Evolutionary conservation across 169 alveolate genomes (phyloP).

Genomic region (Babesia bovis): DNA sequence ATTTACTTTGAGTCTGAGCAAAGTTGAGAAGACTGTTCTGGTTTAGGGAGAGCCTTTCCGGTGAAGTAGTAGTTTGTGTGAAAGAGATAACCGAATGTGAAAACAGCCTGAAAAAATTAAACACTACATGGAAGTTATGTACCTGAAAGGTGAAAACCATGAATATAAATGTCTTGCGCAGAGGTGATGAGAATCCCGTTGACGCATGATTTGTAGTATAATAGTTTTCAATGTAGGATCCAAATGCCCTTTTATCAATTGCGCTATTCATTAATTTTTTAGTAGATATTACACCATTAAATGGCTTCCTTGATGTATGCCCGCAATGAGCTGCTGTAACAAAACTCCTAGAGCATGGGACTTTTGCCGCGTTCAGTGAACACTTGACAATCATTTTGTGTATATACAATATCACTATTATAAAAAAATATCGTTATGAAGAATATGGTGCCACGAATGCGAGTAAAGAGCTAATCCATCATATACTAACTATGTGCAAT

Average conservation of each 20-base stretch:
- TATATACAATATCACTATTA: not conserved
- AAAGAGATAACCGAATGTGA: conserved; percentile 75
- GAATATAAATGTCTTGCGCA: conserved; percentile 45
- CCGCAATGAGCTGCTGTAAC: not conserved
- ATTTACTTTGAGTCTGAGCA: conserved; percentile 71
- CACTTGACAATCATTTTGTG: not conserved
- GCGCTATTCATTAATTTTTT: not conserved
- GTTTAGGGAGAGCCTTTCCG: conserved; percentile 80
- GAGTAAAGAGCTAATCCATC: not conserved
- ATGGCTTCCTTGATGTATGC: not conserved
- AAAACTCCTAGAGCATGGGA: not conserved
- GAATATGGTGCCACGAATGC: not conserved
- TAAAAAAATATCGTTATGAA: not conserved
- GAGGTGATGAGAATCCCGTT: conserved; percentile 67
- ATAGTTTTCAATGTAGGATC: conserved; percentile 60
- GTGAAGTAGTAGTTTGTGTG: conserved; percentile 83
- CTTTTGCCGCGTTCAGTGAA: not conserved
- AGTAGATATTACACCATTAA: not conserved
- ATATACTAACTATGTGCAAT: too few relatives aligned
- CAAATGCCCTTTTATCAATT: conserved; percentile 34
- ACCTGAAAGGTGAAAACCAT: conserved; percentile 59
- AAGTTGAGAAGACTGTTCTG: conserved; percentile 79
- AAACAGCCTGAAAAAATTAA: conserved; percentile 61
- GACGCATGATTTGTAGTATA: conserved; percentile 66
- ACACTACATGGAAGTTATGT: not conserved